Evolutionary conservation across 768 basidiomycete genomes (phyloP).

Genomic region (Boletus rufocinnamomeus): DNA sequence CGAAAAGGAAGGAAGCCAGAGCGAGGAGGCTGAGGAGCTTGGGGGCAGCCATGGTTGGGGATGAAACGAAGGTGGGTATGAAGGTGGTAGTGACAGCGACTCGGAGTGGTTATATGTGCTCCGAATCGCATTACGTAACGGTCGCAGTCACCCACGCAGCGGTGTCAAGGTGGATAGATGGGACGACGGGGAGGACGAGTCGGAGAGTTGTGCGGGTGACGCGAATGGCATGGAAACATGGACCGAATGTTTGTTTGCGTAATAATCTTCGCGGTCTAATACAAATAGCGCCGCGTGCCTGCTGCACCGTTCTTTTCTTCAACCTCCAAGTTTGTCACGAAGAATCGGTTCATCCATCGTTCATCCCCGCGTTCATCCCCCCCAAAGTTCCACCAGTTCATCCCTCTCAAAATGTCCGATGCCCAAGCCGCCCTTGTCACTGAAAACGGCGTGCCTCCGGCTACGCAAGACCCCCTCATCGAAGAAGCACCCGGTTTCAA

Average conservation of each 20-base stretch:
- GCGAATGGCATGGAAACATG: constrained; percentile 47
- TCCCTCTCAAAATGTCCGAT: constrained; percentile 77
- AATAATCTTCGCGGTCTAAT: constrained; percentile 17
- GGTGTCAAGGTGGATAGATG: no score
- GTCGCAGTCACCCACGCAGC: no score
- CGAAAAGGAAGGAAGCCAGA: constrained; percentile 55
- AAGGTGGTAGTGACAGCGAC: not conserved
- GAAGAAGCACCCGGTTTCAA: constrained; percentile 82
- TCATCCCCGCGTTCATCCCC: constrained; percentile 53
- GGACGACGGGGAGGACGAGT: not conserved
- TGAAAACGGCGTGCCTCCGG: constrained; percentile 83
- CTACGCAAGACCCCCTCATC: constrained; percentile 62
- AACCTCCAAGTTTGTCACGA: constrained; percentile 84
- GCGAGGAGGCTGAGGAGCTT: constrained; percentile 62
- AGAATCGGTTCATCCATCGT: constrained; percentile 81
- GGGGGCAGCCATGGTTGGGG: constrained; percentile 43
- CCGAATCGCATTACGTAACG: no score
- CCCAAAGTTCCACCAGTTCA: constrained; percentile 54
- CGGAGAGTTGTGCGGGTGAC: not conserved
- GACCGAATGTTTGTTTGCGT: constrained; percentile 29
- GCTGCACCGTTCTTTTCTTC: constrained; percentile 46
- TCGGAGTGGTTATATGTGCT: not conserved
- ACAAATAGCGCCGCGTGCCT: constrained; percentile 41
- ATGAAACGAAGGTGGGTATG: constrained; percentile 13
- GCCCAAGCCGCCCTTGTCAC: constrained; percentile 84